These are phyloP conservation scores for Triangularia setosa DNA, from an alignment of 2,329 filamentous ascomycete species.

Conservation along the genomic window DNA sequence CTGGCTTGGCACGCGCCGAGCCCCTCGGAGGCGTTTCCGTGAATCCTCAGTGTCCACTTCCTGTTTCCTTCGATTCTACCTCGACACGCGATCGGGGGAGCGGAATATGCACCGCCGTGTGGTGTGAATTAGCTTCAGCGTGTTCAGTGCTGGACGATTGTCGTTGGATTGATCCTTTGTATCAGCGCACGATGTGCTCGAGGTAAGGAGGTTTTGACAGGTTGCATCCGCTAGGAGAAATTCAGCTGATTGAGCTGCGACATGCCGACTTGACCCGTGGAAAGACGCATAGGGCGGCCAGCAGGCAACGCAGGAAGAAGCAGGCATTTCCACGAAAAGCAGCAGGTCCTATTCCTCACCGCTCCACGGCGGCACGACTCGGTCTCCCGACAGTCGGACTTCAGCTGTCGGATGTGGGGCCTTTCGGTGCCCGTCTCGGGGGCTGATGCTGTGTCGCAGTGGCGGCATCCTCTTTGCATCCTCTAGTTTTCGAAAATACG, in stretches of 20 bases:
- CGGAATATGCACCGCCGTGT: neutral
- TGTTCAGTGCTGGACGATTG: too few relatives aligned
- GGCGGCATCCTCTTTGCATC: constrained; percentile 7
- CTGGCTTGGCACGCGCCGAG: constrained; percentile 6
- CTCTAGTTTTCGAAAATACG: neutral
- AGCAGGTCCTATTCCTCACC: constrained; percentile 2
- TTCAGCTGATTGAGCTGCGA: constrained; percentile 15
- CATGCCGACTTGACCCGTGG: constrained; percentile 16
- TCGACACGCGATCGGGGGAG: neutral
- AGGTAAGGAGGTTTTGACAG: neutral
- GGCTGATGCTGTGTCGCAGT: constrained; percentile 16
- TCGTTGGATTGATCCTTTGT: too few relatives aligned
- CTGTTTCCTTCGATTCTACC: neutral
- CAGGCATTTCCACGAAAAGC: constrained; percentile 7
- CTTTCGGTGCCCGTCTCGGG: neutral
- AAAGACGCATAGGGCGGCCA: constrained; percentile 11
- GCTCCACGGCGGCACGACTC: neutral
- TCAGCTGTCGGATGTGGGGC: constrained; percentile 1
- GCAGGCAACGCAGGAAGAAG: neutral
- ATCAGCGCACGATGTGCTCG: too few relatives aligned
- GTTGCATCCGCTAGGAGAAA: constrained; percentile 20
- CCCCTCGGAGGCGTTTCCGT: neutral
- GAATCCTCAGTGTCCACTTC: neutral
- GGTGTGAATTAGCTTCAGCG: too few relatives aligned
- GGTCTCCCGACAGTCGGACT: constrained; percentile 1